Evolutionary conservation across 768 basidiomycete species (phyloP), one percentile per base, ranked within the genome.

Genomic region (Lenzites betulinus): DNA sequence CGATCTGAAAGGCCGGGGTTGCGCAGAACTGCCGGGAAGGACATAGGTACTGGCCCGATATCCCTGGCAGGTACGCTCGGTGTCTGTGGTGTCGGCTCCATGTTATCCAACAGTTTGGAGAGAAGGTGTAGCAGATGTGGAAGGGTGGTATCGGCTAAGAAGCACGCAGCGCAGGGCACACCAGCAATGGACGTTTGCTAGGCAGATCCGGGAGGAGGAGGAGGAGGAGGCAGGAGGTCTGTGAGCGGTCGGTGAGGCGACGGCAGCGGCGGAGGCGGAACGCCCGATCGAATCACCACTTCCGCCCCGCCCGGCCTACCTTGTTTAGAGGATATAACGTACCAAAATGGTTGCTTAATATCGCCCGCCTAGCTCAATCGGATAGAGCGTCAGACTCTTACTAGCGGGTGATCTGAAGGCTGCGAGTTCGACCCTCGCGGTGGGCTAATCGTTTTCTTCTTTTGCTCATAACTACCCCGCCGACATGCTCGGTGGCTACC

Each of bases 11-110:
- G 73, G 3, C 79, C 83, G 3, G 84, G 77, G 67, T 85, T 83
- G 60, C 86, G 83, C 26, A 91, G 76, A 63, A 90, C 74, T 1
- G 89, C 81, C 0, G 90, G 90, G 70, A 91, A 91, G 1, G 90
- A 90, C 59, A 91, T 78, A 0, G 85, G 82, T 15, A 83, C 61
- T 12, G 81, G 77, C 2, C 66, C 74, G 35, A 44, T 54, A 30
- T 64, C 66, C 18, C 20, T 54, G 26, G 38, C 30, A 11, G 22
- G 36, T 7, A 50, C 26, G 18, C 7, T 7, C 20, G 20, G 13
- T 20, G 50, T 20, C 15, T 51, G 44, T 36, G 53, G 49, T 5
- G 20, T 22, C 8, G 39, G 16, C 12, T 50, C 54, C 59, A 60
- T 60, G 30, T 33, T 33, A 11, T 33, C 30, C 11, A 33, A 11